Percentiles rank a stretch among this genome's conserved stretches.
Evolutionary conservation across 768 basidiomycete genomes (phyloP).

Genomic region (Galerina sulciceps): DNA sequence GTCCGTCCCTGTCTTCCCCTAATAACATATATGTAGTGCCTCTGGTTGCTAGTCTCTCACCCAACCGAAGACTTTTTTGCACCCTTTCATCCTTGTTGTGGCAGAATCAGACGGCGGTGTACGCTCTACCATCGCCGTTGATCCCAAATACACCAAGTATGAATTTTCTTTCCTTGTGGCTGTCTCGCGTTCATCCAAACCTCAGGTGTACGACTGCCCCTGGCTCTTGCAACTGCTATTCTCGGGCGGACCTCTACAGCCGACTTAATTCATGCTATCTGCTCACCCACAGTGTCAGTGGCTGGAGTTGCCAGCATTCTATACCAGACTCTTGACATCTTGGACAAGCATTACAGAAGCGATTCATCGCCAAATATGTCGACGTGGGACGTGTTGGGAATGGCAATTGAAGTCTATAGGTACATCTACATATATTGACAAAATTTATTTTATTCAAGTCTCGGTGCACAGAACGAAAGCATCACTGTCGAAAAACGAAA

Average conservation of each 20-base stretch:
- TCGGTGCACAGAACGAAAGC: constrained; percentile 6
- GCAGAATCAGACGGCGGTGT: constrained; percentile 42
- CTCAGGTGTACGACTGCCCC: constrained; percentile 24
- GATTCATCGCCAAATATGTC: constrained; percentile 37
- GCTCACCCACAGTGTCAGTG: constrained; percentile 42
- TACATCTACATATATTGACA: constrained; percentile 16
- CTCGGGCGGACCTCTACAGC: constrained; percentile 54
- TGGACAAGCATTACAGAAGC: constrained; percentile 37
- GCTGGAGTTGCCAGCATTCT: constrained; percentile 51
- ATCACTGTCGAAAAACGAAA: constrained; percentile 25
- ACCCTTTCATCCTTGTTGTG: constrained; percentile 50
- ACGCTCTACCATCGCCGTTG: constrained; percentile 45
- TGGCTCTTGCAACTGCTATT: constrained; percentile 44
- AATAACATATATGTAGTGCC: constrained; percentile 51
- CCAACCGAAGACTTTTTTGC: constrained; percentile 60
- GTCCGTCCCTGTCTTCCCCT: background rate
- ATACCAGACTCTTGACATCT: constrained; percentile 45
- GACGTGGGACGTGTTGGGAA: constrained; percentile 45
- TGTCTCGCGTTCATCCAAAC: background rate
- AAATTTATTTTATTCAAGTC: background rate
- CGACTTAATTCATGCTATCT: constrained; percentile 64
- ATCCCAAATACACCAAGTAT: constrained; percentile 16
- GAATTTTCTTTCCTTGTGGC: background rate
- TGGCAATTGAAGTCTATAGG: constrained; percentile 55
- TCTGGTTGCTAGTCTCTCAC: constrained; percentile 57